Evolutionary conservation across 257 asterid genomes (phyloP).

Genomic region (Marsdenia floribunda): DNA sequence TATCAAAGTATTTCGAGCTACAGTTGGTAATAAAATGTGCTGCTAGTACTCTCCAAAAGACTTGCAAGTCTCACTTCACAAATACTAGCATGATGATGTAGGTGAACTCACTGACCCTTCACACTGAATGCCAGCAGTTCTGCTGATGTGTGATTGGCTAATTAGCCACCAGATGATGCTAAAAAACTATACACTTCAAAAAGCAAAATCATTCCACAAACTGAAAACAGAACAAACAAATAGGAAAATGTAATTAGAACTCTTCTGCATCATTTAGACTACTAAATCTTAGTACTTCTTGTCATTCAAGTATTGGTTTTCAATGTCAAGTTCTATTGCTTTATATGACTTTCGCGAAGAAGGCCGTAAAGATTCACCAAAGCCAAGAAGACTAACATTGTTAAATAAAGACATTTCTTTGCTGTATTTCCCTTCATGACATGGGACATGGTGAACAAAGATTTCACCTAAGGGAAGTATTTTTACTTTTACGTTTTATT

Average conservation of each 20-base stretch:
- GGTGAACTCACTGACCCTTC: constrained; percentile 52
- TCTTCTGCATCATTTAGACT: neutral
- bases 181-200: neutral
- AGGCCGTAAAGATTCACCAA: too few species aligned
- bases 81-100: constrained; percentile 16
- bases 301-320: neutral
- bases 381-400: neutral
- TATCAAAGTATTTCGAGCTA: neutral
- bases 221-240: neutral
- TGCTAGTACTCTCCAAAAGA: neutral
- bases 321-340: neutral
- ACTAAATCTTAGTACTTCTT: neutral
- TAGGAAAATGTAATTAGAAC: neutral
- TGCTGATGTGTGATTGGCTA: constrained; percentile 46
- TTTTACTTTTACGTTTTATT: neutral
- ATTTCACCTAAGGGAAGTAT: neutral
- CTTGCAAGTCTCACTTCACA: neutral
- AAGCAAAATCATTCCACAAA: neutral
- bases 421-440: neutral
- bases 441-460: neutral
- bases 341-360: neutral
- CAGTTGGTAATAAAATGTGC: neutral
- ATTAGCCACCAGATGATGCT: constrained; percentile 37
- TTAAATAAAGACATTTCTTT: neutral
- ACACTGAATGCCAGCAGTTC: constrained; percentile 33